These are phyloP conservation scores for Luffa acutangula DNA, from an alignment of 306 rosid genomes.

Conservation along the genomic window DNA sequence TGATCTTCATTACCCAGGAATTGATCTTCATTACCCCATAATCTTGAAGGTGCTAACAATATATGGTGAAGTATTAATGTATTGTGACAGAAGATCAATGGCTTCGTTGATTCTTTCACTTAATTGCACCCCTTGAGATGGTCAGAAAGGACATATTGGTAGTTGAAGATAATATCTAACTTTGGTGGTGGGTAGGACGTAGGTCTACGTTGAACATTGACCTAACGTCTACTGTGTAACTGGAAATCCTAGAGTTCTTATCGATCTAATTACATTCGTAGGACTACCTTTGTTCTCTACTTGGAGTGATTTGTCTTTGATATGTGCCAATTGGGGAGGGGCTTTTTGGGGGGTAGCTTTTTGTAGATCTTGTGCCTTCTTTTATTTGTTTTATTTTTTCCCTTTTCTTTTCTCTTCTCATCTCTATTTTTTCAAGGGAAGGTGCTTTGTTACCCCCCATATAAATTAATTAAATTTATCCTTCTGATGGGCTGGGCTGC, in stretches of 20 bases:
- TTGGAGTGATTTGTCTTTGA: background rate
- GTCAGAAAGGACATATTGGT: background rate
- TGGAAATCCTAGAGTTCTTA: background rate
- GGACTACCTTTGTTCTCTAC: background rate
- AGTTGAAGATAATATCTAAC: background rate
- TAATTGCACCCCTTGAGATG: background rate
- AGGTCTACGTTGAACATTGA: background rate
- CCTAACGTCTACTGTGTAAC: background rate
- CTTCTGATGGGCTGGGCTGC: constrained; percentile 7
- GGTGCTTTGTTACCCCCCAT: background rate
- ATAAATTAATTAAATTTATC: background rate
- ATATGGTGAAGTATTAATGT: background rate
- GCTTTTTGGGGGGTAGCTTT: background rate
- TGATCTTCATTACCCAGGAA: background rate
- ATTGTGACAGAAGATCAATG: background rate
- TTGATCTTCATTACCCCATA: background rate
- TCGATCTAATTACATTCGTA: background rate
- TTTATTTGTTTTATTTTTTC: no score
- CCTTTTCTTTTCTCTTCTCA: background rate
- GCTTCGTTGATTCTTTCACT: background rate
- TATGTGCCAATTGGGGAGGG: background rate
- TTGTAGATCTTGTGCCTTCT: background rate
- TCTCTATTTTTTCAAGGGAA: background rate
- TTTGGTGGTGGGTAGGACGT: background rate
- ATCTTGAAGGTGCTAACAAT: background rate